Evolutionary conservation across 108 stramenopile species (phyloP), one percentile per base, ranked within the genome.

Genomic region (Discostella stelligeroides): DNA sequence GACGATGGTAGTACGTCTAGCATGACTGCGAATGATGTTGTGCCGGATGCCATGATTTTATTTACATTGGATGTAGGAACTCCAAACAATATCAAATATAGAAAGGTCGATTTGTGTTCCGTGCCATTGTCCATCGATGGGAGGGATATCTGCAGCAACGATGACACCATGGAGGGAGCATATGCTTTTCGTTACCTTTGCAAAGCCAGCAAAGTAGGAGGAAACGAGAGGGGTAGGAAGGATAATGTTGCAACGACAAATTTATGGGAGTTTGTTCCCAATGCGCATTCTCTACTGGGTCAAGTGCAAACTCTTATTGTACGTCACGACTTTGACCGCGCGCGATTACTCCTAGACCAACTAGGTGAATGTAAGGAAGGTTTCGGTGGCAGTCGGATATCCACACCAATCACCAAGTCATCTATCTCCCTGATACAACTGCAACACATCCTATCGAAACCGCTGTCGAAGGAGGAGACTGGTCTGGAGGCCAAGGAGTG

Each of bases 381-480:
- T 21, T 20, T 37, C 0, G 34, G 17, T 20, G 14, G 38, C 7
- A 37, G 57, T 1, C n/a, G 34, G 59, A 37, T 80, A 23, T 66
- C 51, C 64, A 81, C 66, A 39, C 70, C 49, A 62, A 80, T 80
- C 67, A 74, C 49, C 28, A 85, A 59, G 75, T 89, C 61, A 62
- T 82, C 64, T 62, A 74, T 92, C 58, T 72, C 84, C 12, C 63
- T 89, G 4, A 51, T 73, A 54, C 68, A 80, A 29, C 75, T 88
- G 40, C 66, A 81, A 18, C 58, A 67, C 51, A 59, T 81, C n/a
- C 62, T 89, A n/a, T 56, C 56, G n/a, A 65, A 41, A 38, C 63
- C 75, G n/a, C 39, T 61, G 10, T 63, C 66, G 18, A 66, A 59
- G 7, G 68, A 62, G 34, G 73, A 68, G 24, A 74, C 41, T 61